Conservation (phyloP, 192 early-diverging fungal genomes). For the Backusella australiensis region DNA sequence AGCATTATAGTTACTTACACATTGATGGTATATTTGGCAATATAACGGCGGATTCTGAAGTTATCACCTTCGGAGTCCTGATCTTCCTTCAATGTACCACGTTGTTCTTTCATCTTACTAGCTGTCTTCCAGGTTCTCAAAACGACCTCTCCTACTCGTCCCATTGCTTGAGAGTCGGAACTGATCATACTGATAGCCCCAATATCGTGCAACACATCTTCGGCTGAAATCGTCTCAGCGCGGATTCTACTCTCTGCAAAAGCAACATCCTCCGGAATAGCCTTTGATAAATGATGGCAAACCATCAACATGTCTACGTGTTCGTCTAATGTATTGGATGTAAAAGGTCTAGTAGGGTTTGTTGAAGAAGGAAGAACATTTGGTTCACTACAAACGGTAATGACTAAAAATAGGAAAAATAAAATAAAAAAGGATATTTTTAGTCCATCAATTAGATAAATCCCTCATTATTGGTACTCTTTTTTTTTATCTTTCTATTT, state of each 20-base stretch:
- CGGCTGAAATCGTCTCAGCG: slow-evolving; percentile 95
- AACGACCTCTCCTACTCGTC: slow-evolving; percentile 92
- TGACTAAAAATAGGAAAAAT: slow-evolving; percentile 34
- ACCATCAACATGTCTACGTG: slow-evolving; percentile 99
- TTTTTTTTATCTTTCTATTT: background rate
- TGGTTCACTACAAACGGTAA: slow-evolving; percentile 70
- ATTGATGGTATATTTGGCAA: slow-evolving; percentile 98
- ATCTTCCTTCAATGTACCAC: slow-evolving; percentile 62
- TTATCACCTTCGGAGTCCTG: slow-evolving; percentile 69
- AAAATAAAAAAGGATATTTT: background rate
- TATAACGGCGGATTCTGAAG: slow-evolving; percentile 85
- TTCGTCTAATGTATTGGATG: slow-evolving; percentile 94
- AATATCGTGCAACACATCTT: slow-evolving; percentile 93
- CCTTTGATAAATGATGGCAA: slow-evolving; percentile 92
- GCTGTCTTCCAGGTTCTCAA: slow-evolving; percentile 94
- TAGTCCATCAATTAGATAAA: background rate
- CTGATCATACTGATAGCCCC: slow-evolving; percentile 95
- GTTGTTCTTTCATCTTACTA: slow-evolving; percentile 88
- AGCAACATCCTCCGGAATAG: slow-evolving; percentile 93
- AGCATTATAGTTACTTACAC: slow-evolving; percentile 56
- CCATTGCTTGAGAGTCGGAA: slow-evolving; percentile 96
- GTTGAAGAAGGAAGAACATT: slow-evolving; percentile 95
- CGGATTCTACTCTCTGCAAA: slow-evolving; percentile 97
- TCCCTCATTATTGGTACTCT: background rate
- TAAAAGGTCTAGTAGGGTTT: slow-evolving; percentile 95